Conservation (phyloP, 495 filamentous ascomycete genomes). For the Xylaria palmicola region DNA sequence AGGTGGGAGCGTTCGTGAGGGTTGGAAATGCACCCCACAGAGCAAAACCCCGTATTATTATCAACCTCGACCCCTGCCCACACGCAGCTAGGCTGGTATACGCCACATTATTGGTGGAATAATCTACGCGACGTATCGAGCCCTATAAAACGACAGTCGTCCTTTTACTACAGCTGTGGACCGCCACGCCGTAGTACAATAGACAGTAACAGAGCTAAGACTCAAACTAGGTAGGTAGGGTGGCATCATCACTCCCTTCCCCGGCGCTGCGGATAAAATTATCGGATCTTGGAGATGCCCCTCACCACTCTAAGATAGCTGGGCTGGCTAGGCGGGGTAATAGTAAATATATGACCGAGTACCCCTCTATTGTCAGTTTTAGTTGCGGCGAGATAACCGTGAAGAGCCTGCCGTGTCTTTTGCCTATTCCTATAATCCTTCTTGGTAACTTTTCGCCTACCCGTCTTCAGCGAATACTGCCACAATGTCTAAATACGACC, state of each 20-base stretch:
- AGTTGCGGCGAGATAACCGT: neutral
- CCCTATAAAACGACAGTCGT: neutral
- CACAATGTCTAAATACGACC: conserved; percentile 33
- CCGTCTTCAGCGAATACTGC: neutral
- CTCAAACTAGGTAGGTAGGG: neutral
- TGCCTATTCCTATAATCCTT: neutral
- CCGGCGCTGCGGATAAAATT: neutral
- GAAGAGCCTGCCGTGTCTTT: neutral
- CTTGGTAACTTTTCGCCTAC: neutral
- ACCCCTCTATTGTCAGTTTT: conserved; percentile 3
- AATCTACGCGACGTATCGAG: neutral
- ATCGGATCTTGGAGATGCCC: neutral
- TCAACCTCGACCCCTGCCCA: neutral
- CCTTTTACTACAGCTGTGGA: neutral
- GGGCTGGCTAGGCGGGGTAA: neutral
- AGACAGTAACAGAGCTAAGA: neutral
- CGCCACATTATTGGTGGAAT: conserved; percentile 13
- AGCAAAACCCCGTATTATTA: neutral
- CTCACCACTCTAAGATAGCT: conserved; percentile 2
- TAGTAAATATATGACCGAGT: conserved; percentile 8
- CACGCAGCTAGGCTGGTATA: neutral
- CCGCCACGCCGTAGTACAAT: neutral
- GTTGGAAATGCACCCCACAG: no score
- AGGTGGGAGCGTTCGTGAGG: no score
- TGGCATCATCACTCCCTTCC: neutral